Conservation (phyloP, 768 basidiomycete genomes). For the Tylopilus rubrobrunneus region DNA sequence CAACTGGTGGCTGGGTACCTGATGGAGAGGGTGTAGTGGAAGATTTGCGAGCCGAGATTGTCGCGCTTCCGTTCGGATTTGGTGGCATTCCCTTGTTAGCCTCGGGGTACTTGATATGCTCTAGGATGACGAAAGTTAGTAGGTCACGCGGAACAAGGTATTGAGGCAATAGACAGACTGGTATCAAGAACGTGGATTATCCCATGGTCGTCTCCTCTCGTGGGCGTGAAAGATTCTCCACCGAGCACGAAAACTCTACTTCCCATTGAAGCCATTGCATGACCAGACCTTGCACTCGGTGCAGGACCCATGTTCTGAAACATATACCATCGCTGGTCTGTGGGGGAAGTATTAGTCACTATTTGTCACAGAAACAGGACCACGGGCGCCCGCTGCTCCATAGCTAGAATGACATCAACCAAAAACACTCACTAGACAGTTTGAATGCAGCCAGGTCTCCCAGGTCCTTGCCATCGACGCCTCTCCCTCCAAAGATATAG, state of each 20-base stretch:
- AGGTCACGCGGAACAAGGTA: neutral
- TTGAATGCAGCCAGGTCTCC: slow-evolving; percentile 96
- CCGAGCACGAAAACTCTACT: slow-evolving; percentile 90
- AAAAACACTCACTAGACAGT: slow-evolving; percentile 74
- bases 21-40: slow-evolving; percentile 39
- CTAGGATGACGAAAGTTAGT: slow-evolving; percentile 34
- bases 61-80: slow-evolving; percentile 24
- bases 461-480: slow-evolving; percentile 95
- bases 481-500: slow-evolving; percentile 95
- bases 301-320: slow-evolving; percentile 99
- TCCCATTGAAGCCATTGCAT: slow-evolving; percentile 96
- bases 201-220: slow-evolving; percentile 73
- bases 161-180: slow-evolving; percentile 50
- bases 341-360: slow-evolving; percentile 9
- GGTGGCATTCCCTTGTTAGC: slow-evolving; percentile 40
- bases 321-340: slow-evolving; percentile 99
- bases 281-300: slow-evolving; percentile 88
- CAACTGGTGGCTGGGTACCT: slow-evolving; percentile 26
- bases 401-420: neutral
- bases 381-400: neutral
- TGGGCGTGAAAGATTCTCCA: slow-evolving; percentile 80
- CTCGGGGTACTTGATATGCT: slow-evolving; percentile 93
- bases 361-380: slow-evolving; percentile 1
- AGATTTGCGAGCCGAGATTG: slow-evolving; percentile 43
- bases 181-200: slow-evolving; percentile 93